Conservation (phyloP, 2,329 filamentous ascomycete genomes). For the Phialocephala subalpina region DNA sequence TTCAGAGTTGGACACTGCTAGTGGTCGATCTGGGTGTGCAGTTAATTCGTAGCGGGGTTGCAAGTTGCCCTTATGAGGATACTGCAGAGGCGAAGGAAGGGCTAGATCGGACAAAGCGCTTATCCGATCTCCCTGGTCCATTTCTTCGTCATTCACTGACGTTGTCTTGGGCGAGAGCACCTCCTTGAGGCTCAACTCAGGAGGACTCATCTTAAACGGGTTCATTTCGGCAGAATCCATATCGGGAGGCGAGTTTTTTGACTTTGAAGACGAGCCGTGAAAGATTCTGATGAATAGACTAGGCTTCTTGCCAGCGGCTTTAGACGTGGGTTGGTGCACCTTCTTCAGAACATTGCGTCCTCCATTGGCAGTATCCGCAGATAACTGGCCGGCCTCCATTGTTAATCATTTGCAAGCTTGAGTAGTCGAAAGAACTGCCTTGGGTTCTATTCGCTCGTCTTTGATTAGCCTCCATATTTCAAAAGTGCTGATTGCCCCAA, state of each 20-base stretch:
- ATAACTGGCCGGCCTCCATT: not conserved
- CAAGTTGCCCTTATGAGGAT: too few species aligned
- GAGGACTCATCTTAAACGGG: too few species aligned
- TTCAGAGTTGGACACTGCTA: too few species aligned
- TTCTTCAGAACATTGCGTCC: not conserved
- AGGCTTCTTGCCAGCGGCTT: not conserved
- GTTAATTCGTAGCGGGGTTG: too few species aligned
- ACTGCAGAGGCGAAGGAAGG: too few species aligned
- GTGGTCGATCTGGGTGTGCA: too few species aligned
- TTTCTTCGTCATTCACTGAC: too few species aligned
- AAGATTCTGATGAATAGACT: not conserved
- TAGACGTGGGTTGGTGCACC: not conserved
- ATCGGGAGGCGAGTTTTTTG: not conserved
- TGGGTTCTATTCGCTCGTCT: not conserved
- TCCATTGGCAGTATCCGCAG: not conserved
- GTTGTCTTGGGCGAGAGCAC: too few species aligned
- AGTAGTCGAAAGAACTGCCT: not conserved
- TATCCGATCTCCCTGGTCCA: too few species aligned
- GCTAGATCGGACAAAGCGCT: too few species aligned
- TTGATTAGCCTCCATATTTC: not conserved
- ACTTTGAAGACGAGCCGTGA: not conserved
- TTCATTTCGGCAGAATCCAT: not conserved
- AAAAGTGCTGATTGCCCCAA: not conserved
- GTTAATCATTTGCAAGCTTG: not conserved
- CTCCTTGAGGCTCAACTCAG: too few species aligned